Percentiles rank a stretch among this genome's conserved stretches.
These are phyloP conservation scores for Cyphellophora attinorum DNA, from an alignment of 2,329 filamentous ascomycete species.

Conservation along the genomic window DNA sequence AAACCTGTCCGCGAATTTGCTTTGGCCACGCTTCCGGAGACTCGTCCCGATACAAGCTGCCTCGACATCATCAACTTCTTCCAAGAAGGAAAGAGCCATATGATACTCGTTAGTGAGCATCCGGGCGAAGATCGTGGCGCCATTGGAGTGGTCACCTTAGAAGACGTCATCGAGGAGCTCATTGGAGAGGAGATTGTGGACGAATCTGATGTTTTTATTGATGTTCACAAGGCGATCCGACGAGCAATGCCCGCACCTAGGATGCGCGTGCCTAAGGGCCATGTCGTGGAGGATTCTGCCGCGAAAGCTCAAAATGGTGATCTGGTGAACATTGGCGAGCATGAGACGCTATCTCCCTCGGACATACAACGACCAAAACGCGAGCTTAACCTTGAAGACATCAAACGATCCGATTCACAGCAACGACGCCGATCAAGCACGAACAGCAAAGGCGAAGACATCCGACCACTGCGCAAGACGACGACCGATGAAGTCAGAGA, in stretches of 20 bases:
- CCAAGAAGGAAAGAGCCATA: slow-evolving; percentile 97
- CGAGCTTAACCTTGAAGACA: slow-evolving; percentile 10
- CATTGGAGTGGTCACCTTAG: slow-evolving; percentile 85
- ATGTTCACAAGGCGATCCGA: slow-evolving; percentile 95
- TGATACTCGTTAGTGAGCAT: slow-evolving; percentile 87
- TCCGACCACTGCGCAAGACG: slow-evolving; percentile 32
- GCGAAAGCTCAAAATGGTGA: slow-evolving; percentile 18
- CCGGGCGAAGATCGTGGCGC: slow-evolving; percentile 89
- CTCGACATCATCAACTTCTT: slow-evolving; percentile 99
- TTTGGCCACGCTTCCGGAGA: slow-evolving; percentile 88
- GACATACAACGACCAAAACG: slow-evolving; percentile 14
- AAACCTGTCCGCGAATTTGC: slow-evolving; percentile 83
- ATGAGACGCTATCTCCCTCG: slow-evolving; percentile 22
- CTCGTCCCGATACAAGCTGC: slow-evolving; percentile 88
- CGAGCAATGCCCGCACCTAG: slow-evolving; percentile 78
- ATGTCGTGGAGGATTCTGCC: slow-evolving; percentile 34
- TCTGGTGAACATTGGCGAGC: slow-evolving; percentile 38
- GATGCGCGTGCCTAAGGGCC: slow-evolving; percentile 53
- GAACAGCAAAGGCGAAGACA: slow-evolving; percentile 20
- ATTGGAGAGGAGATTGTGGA: slow-evolving; percentile 99
- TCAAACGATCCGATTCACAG: background rate
- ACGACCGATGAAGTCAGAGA: slow-evolving; percentile 47
- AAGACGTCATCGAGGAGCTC: slow-evolving; percentile 96
- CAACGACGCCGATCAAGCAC: slow-evolving; percentile 23
- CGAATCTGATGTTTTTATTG: slow-evolving; percentile 95